phyloP scores from a whole-genome alignment of 805 yeast genomes.

The Kodamaea laetipori region DNA sequence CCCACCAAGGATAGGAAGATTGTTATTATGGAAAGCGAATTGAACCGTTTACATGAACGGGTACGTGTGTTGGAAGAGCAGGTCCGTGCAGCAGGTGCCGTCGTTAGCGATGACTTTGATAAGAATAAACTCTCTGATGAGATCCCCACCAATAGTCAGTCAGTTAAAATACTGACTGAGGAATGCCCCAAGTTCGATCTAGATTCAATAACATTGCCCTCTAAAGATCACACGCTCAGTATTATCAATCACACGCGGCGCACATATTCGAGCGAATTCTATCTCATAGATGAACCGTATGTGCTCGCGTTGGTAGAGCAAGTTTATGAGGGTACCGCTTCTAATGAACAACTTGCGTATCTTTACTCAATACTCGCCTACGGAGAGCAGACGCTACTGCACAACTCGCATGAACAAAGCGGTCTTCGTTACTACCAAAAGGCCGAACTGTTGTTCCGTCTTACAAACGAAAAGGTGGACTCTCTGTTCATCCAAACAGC shows the following conservation, averaged over 20 bases:
- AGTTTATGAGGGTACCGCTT: slow-evolving; percentile 14
- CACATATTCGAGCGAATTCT: slow-evolving; percentile 39
- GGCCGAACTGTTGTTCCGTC: slow-evolving; percentile 35
- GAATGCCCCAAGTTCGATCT: too few species aligned
- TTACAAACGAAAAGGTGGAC: slow-evolving; percentile 33
- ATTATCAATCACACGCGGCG: slow-evolving; percentile 2
- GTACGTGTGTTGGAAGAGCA: slow-evolving; percentile 31
- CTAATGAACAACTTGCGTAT: slow-evolving; percentile 26
- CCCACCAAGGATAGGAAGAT: slow-evolving; percentile 43
- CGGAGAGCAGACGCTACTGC: slow-evolving; percentile 36
- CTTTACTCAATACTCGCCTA: slow-evolving; percentile 38
- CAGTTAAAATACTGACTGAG: too few species aligned
- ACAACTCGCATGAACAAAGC: slow-evolving; percentile 21
- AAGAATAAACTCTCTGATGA: not conserved
- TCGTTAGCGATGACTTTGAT: not conserved
- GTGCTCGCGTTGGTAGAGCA: slow-evolving; percentile 4
- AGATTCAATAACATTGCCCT: not conserved
- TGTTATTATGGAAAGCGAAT: slow-evolving; percentile 45
- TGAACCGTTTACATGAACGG: slow-evolving; percentile 35
- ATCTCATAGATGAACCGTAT: slow-evolving; percentile 29
- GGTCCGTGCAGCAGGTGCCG: slow-evolving; percentile 1
- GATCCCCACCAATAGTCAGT: not conserved
- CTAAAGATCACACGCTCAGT: slow-evolving; percentile 1
- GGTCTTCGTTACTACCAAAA: slow-evolving; percentile 37
- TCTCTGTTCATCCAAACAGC: slow-evolving; percentile 39